Conservation (phyloP, 352 stramenopile species). For the Pythium biforme region DNA sequence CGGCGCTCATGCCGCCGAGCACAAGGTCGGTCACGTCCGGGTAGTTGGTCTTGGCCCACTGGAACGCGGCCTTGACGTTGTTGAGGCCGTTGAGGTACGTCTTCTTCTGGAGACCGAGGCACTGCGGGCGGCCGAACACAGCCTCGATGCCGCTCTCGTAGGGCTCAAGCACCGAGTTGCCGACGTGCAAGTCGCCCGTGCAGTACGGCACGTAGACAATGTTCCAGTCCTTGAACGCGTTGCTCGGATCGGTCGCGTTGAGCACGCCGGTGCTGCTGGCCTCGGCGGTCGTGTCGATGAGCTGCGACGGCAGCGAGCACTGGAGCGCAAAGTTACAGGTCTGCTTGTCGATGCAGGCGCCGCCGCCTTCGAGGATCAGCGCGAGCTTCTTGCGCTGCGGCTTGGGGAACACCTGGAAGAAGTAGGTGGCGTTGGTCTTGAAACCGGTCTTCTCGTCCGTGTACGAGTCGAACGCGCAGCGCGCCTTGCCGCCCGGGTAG, state of each 20-base stretch:
- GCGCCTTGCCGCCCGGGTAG: constrained; percentile 47
- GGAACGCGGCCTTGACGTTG: constrained; percentile 18
- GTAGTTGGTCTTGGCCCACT: constrained; percentile 28
- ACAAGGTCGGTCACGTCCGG: constrained; percentile 21
- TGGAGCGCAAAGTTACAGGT: constrained; percentile 70
- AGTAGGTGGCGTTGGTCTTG: background rate
- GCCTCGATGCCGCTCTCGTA: constrained; percentile 37
- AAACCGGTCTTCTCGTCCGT: constrained; percentile 6
- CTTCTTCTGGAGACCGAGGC: constrained; percentile 42
- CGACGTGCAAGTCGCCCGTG: constrained; percentile 64
- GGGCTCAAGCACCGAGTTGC: constrained; percentile 31
- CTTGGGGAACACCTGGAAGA: constrained; percentile 8
- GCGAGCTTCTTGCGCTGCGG: constrained; percentile 41
- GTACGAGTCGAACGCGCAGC: constrained; percentile 42
- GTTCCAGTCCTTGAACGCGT: constrained; percentile 70
- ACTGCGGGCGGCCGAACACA: constrained; percentile 39
- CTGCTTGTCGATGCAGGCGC: constrained; percentile 55
- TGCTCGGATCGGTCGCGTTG: constrained; percentile 49
- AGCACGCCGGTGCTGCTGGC: constrained; percentile 42
- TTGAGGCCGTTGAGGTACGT: constrained; percentile 24
- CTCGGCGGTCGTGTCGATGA: constrained; percentile 38
- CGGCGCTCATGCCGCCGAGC: constrained; percentile 30
- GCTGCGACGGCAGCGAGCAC: constrained; percentile 41
- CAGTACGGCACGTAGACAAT: constrained; percentile 70
- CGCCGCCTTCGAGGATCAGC: constrained; percentile 64